Evolutionary conservation across 1,139 yeast genomes (phyloP), one percentile per base, ranked within the genome.

Genomic region (Saccharomyces hybrid): DNA sequence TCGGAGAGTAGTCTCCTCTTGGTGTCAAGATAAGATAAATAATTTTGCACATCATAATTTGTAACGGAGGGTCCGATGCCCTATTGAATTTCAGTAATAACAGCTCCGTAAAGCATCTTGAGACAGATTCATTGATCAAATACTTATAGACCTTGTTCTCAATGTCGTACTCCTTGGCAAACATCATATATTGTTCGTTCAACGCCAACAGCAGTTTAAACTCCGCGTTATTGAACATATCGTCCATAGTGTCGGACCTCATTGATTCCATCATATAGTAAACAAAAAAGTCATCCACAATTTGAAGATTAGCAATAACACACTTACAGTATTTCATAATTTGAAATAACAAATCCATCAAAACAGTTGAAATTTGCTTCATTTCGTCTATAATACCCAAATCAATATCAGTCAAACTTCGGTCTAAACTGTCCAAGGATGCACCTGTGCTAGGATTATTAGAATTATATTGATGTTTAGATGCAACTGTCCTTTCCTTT

Each of bases 161-260:
- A 34, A 75, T 64, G 5, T 66, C 64, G 8, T 58, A 62, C 13
- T 69, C 76, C 29, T 81, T 77, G 48, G 76, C 76, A 13, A 72
- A 82, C 52, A 88, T 85, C 80, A 90, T 80, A 67, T 82, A 90
- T 67, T 90, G 96, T 66, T 90, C 96, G 67, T 89, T 89, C 23
- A 90, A 73, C 2, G 88, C 81, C 49, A 90, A 73, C 8, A 89
- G 69, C n/a, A 88, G 73, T 64, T 85, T 85, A 72, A 89, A 85
- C 61, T 84, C 83, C 46, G 88, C 82, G 60, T 83, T 83, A 52
- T 88, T 87, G 56, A 80, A 77, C 49, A 84, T 78, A 59, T 83
- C 84, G 56, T 82, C 88, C 52, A 81, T 81, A 48, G 80, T 80
- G 54, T 67, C 71, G 0, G 71, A 65, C 46, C 63, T 78, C 73